phyloP scores from a whole-genome alignment of 176 grass and related monocot species.

The Zizania latifolia region DNA sequence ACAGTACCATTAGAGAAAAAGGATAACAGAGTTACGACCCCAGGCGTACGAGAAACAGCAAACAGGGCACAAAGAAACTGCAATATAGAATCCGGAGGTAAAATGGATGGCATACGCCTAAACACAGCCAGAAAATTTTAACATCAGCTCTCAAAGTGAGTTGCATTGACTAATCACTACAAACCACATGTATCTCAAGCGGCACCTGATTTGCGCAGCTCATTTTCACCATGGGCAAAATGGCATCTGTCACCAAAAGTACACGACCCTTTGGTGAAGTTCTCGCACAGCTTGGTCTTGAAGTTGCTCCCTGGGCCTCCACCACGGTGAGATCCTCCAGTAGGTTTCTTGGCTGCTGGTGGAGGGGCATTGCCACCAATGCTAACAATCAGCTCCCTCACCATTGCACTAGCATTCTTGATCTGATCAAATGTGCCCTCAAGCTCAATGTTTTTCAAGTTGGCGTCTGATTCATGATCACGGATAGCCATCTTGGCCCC shows the following conservation, averaged over 20 bases:
- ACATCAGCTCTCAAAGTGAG: neutral
- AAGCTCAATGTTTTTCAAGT: constrained; percentile 82
- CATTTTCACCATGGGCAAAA: constrained; percentile 64
- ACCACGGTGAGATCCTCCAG: constrained; percentile 1
- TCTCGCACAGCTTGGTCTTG: constrained; percentile 83
- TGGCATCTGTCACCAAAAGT: constrained; percentile 72
- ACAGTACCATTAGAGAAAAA: neutral
- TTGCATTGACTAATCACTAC: constrained; percentile 13
- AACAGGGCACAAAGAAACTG: neutral
- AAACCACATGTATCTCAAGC: constrained; percentile 13
- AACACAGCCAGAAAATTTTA: constrained; percentile 19
- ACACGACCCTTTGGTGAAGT: constrained; percentile 61
- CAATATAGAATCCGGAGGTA: neutral
- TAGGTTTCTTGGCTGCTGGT: neutral
- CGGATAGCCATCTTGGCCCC: constrained; percentile 64
- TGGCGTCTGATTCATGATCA: constrained; percentile 66
- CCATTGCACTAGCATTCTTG: constrained; percentile 66
- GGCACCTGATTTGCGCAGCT: constrained; percentile 46
- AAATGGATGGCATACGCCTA: neutral
- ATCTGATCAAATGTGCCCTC: constrained; percentile 90
- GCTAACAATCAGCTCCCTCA: constrained; percentile 69
- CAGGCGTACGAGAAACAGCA: neutral
- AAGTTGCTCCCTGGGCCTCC: constrained; percentile 43
- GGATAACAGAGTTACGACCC: neutral
- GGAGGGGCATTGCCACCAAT: constrained; percentile 23